These are phyloP conservation scores for Exsudoporus frostii DNA, from an alignment of 768 basidiomycete genomes.

Conservation along the genomic window DNA sequence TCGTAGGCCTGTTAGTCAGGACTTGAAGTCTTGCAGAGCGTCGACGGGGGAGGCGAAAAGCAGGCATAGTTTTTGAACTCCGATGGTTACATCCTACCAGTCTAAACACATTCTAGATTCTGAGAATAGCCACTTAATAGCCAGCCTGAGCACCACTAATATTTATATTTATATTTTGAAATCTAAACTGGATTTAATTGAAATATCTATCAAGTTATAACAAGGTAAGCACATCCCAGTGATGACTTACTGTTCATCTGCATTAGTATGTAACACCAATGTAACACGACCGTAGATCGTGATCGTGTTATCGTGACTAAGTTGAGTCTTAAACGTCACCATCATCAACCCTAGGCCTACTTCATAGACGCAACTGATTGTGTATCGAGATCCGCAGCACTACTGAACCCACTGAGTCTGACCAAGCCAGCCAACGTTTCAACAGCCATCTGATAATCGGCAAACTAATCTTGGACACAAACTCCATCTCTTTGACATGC, in stretches of 20 bases:
- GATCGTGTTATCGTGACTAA: background rate
- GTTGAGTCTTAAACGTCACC: background rate
- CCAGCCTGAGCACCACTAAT: no score
- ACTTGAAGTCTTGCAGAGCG: background rate
- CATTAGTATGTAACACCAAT: background rate
- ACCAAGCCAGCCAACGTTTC: background rate
- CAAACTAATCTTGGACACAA: background rate
- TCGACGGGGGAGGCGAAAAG: background rate
- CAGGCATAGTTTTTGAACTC: background rate
- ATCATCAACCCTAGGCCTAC: background rate
- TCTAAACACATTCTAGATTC: background rate
- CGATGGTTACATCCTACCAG: no score
- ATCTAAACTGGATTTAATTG: no score
- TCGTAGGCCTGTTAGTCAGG: background rate
- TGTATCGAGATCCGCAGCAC: background rate
- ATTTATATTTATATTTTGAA: background rate
- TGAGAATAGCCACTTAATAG: background rate
- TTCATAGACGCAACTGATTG: background rate
- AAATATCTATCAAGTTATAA: no score
- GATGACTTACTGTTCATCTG: background rate
- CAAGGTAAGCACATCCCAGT: no score
- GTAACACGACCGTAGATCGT: no score
- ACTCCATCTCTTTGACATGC: background rate
- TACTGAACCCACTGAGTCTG: background rate
- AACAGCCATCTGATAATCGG: background rate